These are phyloP conservation scores for Chlorella variabilis DNA, from an alignment of 163 green algal genomes.

Conservation along the genomic window DNA sequence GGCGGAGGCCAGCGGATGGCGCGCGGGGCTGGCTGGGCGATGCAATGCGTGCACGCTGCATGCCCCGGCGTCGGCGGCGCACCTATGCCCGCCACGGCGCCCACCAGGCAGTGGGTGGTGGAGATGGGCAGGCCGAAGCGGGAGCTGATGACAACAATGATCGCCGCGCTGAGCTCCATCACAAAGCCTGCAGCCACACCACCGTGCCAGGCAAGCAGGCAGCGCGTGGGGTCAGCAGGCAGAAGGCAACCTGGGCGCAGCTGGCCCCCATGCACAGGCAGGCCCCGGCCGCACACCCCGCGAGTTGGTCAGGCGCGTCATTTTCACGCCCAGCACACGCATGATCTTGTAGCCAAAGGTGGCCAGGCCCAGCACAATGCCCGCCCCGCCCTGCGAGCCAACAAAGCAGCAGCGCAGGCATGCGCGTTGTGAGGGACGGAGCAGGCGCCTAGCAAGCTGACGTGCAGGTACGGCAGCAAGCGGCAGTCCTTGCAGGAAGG, in stretches of 20 bases:
- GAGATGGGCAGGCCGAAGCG: conserved; percentile 62
- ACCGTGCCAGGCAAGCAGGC: not conserved
- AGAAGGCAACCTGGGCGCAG: no score
- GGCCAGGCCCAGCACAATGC: conserved; percentile 54
- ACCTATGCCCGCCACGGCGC: conserved; percentile 53
- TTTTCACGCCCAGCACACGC: conserved; percentile 61
- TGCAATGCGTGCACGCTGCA: no score
- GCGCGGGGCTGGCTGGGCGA: no score
- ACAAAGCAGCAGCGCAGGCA: no score
- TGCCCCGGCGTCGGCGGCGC: no score
- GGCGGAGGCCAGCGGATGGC: no score
- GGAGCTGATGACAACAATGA: conserved; percentile 56
- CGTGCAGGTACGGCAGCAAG: no score
- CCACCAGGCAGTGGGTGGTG: conserved; percentile 39
- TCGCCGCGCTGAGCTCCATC: conserved; percentile 52
- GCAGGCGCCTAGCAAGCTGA: no score
- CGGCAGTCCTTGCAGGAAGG: no score
- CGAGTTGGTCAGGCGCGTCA: conserved; percentile 56
- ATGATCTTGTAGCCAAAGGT: conserved; percentile 74
- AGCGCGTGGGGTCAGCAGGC: no score
- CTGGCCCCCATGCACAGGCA: not conserved
- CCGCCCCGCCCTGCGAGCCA: conserved; percentile 49
- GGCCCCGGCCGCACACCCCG: conserved; percentile 28
- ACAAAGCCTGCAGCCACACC: conserved; percentile 41
- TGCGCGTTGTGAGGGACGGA: no score